phyloP scores from a whole-genome alignment of 805 yeast species.

The Gaillardinia entomophila region DNA sequence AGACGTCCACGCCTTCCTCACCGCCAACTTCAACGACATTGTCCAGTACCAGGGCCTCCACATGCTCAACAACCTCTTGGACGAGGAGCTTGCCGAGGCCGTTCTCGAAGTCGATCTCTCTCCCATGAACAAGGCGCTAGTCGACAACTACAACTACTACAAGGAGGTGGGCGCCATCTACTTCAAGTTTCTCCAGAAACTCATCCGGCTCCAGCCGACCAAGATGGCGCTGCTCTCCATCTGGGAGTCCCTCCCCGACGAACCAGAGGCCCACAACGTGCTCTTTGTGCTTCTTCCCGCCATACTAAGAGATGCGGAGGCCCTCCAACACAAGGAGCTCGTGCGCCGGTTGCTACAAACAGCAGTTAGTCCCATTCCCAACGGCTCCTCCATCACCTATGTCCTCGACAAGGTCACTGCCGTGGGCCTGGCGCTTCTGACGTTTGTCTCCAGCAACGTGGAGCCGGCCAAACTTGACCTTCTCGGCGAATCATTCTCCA shows the following conservation, averaged over 20 bases:
- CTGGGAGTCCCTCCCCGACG: constrained; percentile 7
- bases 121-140: constrained; percentile 10
- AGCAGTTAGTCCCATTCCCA: too few species aligned
- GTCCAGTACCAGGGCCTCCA: constrained; percentile 34
- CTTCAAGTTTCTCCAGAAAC: constrained; percentile 22
- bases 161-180: constrained; percentile 23
- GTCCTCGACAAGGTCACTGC: constrained; percentile 13
- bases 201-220: constrained; percentile 14
- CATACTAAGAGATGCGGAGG: neutral
- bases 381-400: constrained; percentile 1
- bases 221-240: constrained; percentile 5
- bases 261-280: constrained; percentile 13
- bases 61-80: constrained; percentile 24
- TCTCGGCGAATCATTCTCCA: constrained; percentile 2
- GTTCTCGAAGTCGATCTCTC: constrained; percentile 9
- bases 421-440: constrained; percentile 13
- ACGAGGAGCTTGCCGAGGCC: constrained; percentile 6
- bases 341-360: constrained; percentile 1
- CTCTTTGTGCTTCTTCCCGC: constrained; percentile 11
- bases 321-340: constrained; percentile 1
- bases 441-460: constrained; percentile 1
- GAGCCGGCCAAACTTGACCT: neutral
- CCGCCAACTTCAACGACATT: constrained; percentile 20
- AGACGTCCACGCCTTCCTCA: constrained; percentile 12
- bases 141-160: constrained; percentile 31